Evolutionary conservation across 495 filamentous ascomycete species (phyloP), one percentile per base, ranked within the genome.

Genomic region (Aspergillus baeticus): DNA sequence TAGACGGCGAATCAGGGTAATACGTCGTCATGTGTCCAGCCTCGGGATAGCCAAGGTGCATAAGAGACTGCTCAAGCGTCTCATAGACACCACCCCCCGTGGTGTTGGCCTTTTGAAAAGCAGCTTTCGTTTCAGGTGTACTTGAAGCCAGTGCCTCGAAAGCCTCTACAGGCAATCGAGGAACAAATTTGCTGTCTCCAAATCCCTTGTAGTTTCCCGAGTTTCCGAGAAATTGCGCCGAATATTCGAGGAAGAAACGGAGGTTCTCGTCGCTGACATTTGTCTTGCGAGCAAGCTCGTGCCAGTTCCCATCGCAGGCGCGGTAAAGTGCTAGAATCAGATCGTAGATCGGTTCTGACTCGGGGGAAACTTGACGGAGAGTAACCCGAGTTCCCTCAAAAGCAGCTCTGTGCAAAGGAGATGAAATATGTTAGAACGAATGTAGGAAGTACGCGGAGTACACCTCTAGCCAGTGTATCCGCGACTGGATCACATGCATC

Each of bases 131-230:
- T 44, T 77, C 73, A 7, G 80, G 73, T 0, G 85, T 86, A 14
- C 74, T 73, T 17, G 84, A 80, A 18, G 89, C 86, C n/a, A 98
- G 73, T 56, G 85, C 82, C 33, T 84, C 80, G 52, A 98, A 80
- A 29, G 81, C 80, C 15, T 84, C 80, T 45, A 84, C 75, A 11
- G 81, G 69, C 54, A 92, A 81, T 38, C 92, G 81, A 8, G 94
- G 94, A 51, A 98, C 84, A 69, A 97, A 96, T 66, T 98, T 98
- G 56, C 86, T 82, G 68, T 98, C 94, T 33, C 94, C 94, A 61
- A 97, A 96, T 26, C 88, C 88, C 74, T 97, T 97, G 77, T 96
- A 98, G 70, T 98, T 98, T 42, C 94, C 94, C 44, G 80, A 74
- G 66, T 97, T 98, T 22, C 92, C 92, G 6, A 98, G 76, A 69